Base-by-base conservation (phyloP, 2,329 filamentous ascomycete species). In the Nemania sp. region DNA sequence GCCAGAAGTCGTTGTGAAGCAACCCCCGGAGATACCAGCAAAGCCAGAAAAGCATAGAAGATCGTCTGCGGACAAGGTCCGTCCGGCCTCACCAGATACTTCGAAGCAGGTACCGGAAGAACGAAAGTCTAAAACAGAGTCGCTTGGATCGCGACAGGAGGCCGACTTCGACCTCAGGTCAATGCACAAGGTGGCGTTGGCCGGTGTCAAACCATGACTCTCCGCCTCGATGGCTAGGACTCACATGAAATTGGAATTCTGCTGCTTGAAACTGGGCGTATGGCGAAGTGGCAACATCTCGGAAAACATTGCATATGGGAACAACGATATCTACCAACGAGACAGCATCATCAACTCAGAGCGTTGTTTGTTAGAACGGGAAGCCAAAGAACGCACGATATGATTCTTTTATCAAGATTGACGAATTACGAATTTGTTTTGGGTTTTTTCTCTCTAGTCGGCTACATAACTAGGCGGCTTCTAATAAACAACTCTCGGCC, bases 131-230 rank as follows among this genome's bases (percentile, higher is more conserved):
- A 57, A 59, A 21, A n/a, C 21, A 13, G 37, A 21, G 20, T 37
- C 17, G 21, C 42, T 20, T 42, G 61, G 50, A 18, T 46, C 40
- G 18, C 49, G 50, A 7, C 47, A 55, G 32, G 63, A 68, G 5
- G 20, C 53, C 46, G 67, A 71, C 29, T 72, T 67, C 54, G 71
- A 73, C 60, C 48, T 67, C 40, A 65, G 67, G 58, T 73, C 71
- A 12, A 68, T 73, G 71, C 70, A 71, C 62, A 72, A 68, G 45
- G 69, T 73, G 46, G 69, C 70, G 20, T 64, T 73, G 68, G 66
- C 69, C 37, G 70, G 69, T 51, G 50, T 71, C 53, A 72, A 72
- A 66, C 69, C 42, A 55, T 54, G 60, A 63, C 61, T 66, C 35
- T 46, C 55, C 13, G 29, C 25, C n/a, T 48, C 11, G 17, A 35